Base-by-base conservation (phyloP, 2,329 filamentous ascomycete species). In the Xylaria hypoxylon region DNA sequence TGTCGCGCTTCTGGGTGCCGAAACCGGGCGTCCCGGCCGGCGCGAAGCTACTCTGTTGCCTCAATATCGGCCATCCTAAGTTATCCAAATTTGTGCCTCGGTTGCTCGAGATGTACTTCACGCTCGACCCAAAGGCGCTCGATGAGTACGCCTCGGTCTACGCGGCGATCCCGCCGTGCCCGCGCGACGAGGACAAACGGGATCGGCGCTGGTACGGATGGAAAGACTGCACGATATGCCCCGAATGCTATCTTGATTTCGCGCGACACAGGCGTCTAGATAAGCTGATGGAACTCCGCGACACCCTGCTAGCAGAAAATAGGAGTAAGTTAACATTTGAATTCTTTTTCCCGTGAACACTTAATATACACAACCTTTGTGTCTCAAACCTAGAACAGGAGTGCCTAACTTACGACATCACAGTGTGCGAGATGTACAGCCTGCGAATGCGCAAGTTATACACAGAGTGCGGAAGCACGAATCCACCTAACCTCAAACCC, bases 391-490 rank as follows among this genome's bases (percentile, higher is more conserved):
- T 52, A 19, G 6, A 17, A 15, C 10, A 28, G 22, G 5, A n/a
- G 8, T 45, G 3, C 31, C n/a, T 57, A 57, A 45, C 53, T 5
- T 17, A n/a, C 17, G 22, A 13, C 31, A 5, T 15, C 11, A 3
- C 15, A 57, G 53, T 80, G 72, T 81, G 80, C 67, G 78, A 80
- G 51, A 67, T 80, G 48, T 81, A 79, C 63, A 79, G 77, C 5
- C 71, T 74, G 26, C 78, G 78, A 11, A 80, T 81, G 75, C 77
- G 80, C 6, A 53, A 65, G 0, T 55, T 79, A 0, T 80, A 79
- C 67, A 63, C 51, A 11, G 33, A 26, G 22, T 42, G 51, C 35
- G 51, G 51, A 5, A 42, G 15, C 51, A 40, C 13, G 33, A 42
- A 17, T 10, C 51, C 51, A 3, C 51, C 51, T 11, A 35, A 42